A percentile compares a stretch with the other conserved stretches of the same genome.
phyloP scores from a whole-genome alignment of 306 rosid genomes.

The Oemleria cerasiformis region DNA sequence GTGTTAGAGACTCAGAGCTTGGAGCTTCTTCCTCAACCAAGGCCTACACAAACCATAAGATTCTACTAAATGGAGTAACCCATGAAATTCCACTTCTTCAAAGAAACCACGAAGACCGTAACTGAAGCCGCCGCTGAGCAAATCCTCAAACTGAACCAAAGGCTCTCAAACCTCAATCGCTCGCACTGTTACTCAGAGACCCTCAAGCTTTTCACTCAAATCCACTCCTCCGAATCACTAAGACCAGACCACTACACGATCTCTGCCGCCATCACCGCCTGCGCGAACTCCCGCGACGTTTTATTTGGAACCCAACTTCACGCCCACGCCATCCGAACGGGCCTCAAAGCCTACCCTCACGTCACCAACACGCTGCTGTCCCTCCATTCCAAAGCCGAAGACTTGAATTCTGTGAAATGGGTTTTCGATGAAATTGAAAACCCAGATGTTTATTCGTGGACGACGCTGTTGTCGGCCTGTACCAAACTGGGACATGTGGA shows the following conservation, averaged over 20 bases:
- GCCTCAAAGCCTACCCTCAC: conserved; percentile 50
- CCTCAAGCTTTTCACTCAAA: conserved; percentile 42
- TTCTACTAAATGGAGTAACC: not conserved
- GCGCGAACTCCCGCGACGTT: conserved; percentile 31
- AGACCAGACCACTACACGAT: conserved; percentile 67
- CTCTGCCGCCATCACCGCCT: conserved; percentile 56
- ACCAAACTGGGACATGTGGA: conserved; percentile 39
- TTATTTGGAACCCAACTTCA: conserved; percentile 59
- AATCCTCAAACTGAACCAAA: conserved; percentile 43
- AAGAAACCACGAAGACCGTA: conserved; percentile 11
- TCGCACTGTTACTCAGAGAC: conserved; percentile 40
- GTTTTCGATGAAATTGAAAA: conserved; percentile 37
- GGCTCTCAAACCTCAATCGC: conserved; percentile 42
- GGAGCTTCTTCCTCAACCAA: conserved; percentile 3
- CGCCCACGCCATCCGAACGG: conserved; percentile 38
- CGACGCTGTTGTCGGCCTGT: conserved; percentile 58
- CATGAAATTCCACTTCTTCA: conserved; percentile 23
- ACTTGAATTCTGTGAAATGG: conserved; percentile 35
- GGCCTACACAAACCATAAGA: not conserved
- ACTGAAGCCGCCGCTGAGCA: conserved; percentile 17
- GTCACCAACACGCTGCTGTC: conserved; percentile 68
- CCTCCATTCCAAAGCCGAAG: conserved; percentile 44
- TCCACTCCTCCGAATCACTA: conserved; percentile 52
- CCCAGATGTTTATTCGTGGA: conserved; percentile 71
- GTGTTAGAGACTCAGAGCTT: not conserved